Conservation (phyloP, 441 rosid species). For the Pelargonium fulgidum region DNA sequence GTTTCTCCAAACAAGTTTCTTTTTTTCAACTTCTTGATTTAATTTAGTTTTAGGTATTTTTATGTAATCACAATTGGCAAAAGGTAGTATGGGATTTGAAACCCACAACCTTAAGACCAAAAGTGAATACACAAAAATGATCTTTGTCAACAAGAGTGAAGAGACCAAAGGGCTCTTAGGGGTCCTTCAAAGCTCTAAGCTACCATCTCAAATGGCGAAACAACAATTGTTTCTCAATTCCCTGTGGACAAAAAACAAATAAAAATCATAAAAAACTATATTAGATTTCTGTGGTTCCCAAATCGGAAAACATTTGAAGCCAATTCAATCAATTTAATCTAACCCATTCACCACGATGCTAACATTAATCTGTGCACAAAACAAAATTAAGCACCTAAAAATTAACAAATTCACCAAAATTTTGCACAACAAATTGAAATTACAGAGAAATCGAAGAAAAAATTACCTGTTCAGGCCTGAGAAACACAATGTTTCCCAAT, state of each 20-base stretch:
- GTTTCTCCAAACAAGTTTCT: neutral
- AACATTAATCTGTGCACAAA: constrained; percentile 29
- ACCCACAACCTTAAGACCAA: neutral
- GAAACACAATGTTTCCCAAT: constrained; percentile 54
- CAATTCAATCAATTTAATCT: neutral
- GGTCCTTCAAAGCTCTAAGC: neutral
- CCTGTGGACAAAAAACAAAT: neutral
- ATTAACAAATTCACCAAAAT: neutral
- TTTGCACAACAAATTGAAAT: constrained; percentile 3
- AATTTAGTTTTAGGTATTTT: neutral
- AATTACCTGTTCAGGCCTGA: constrained; percentile 74
- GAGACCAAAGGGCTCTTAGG: neutral
- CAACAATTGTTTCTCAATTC: neutral
- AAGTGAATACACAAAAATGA: neutral
- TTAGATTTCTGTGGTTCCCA: neutral
- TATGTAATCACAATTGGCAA: neutral
- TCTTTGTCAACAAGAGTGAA: neutral
- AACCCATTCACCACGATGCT: constrained; percentile 4
- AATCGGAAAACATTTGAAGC: neutral
- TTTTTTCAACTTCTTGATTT: neutral
- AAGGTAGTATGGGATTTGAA: neutral
- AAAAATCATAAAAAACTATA: neutral
- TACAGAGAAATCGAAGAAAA: neutral
- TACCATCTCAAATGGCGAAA: constrained; percentile 1
- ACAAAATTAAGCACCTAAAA: neutral